These are phyloP conservation scores for Malbranchea zuffiana DNA, from an alignment of 2,329 filamentous ascomycete genomes.

Conservation along the genomic window DNA sequence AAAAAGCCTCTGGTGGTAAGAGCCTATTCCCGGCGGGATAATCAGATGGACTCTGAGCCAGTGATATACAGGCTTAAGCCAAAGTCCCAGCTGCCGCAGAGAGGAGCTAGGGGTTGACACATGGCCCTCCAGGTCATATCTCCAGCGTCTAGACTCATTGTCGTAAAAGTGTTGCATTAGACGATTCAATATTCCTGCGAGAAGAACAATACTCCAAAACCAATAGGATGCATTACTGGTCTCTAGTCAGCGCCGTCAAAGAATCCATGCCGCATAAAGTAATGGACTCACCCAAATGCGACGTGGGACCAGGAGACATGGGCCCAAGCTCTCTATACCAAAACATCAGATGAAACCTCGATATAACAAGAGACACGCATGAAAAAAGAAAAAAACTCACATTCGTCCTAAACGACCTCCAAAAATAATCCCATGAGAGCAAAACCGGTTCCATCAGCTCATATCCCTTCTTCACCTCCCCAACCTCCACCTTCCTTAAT, in stretches of 20 bases:
- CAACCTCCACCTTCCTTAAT: constrained; percentile 7
- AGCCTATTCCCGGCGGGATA: constrained; percentile 6
- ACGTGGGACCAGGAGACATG: constrained; percentile 27
- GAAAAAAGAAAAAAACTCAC: constrained; percentile 1
- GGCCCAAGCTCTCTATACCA: constrained; percentile 24
- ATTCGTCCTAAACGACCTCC: constrained; percentile 10
- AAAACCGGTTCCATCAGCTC: constrained; percentile 1
- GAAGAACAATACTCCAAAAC: constrained; percentile 10
- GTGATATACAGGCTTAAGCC: neutral
- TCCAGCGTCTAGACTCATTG: neutral
- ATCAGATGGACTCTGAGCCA: constrained; percentile 9
- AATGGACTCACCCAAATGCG: constrained; percentile 28
- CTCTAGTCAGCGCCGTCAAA: neutral
- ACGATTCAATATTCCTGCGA: constrained; percentile 9
- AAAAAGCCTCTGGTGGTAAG: constrained; percentile 31
- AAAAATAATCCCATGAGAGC: constrained; percentile 9
- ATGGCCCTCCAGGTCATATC: constrained; percentile 13
- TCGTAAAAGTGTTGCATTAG: constrained; percentile 1
- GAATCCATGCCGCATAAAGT: neutral
- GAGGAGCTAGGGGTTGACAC: neutral
- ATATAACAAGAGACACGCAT: neutral
- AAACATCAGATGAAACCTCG: constrained; percentile 1
- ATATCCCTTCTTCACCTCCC: constrained; percentile 4
- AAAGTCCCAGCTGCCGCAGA: neutral
- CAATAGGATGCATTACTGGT: constrained; percentile 9